Evolutionary conservation across 257 asterid species (phyloP), one percentile per base, ranked within the genome.

Genomic region (Lycium ferocissimum): DNA sequence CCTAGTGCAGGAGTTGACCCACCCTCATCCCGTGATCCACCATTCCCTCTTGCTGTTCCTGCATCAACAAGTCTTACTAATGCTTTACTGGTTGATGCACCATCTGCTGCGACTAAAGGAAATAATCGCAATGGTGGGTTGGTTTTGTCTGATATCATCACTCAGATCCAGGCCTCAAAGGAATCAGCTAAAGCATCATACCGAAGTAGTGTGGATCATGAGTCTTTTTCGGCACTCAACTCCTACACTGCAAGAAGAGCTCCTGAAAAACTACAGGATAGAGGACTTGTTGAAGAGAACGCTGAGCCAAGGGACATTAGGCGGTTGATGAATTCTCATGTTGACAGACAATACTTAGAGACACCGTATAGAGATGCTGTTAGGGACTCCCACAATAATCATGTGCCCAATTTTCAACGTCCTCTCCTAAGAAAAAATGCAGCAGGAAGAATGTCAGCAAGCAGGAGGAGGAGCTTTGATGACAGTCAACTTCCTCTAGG

Each of bases 1-100:
- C 94, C 97, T 95, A 93, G 98, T 93, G 98, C 99, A 97, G 99
- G 99, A 92, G 98, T 94, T 92, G 99, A 97, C 90, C 92, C 96
- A 20, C 99, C 99, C 86, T 97, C 99, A 79, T 94, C 99, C 87
- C 98, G 99, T 92, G 98, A 97, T 91, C 98, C 98, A 67, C 99
- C 97, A 73, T 94, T 90, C 87, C 99, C 99, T 89, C 93, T 92
- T 89, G 99, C 99, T 84, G 98, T 92, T 90, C 98, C 99, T 35
- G 98, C 98, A 85, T 94, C 99, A 85, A 92, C 90, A 87, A 94
- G 92, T 79, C 90, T 89, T 62, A 26, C 94, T 78, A 89, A 86
- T 81, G 89, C 98, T 87, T 89, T 26, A 53, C 47, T 88, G 2
- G 67, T 88, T 37, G 98, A 93, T 88, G 79, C 91, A 45, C 69